Base-by-base conservation (phyloP, 306 rosid genomes). In the Quercus dentata region DNA sequence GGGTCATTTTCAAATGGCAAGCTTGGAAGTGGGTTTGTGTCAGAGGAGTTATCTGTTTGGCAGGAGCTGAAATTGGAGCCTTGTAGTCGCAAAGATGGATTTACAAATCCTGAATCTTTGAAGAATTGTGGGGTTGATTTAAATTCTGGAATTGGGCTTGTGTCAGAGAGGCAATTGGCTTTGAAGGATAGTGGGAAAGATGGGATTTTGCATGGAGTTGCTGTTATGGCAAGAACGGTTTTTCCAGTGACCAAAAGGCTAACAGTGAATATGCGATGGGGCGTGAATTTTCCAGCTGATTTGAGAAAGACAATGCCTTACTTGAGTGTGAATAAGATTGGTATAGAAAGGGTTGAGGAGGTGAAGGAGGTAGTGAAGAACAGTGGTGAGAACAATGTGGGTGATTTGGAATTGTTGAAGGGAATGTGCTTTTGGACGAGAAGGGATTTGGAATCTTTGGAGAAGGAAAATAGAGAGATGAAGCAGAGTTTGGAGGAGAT, bases 41-140 rank as follows among this genome's bases (percentile, higher is more conserved):
- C 72, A 3, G 84, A 74, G 15, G 90, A 64, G 3, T 84, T 87
- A 8, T 83, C 88, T 4, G 87, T 49, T 30, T 95, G 97, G 97
- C 91, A 91, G 83, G 93, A 91, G 70, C 19, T 92, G 83, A 92
- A 83, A 61, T 79, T 92, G 91, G 94, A 92, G 80, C 85, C 95
- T 63, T 78, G 13, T 33, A 81, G 84, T 4, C 73, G 68, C 25
- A 76, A 78, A 74, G 61, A 69, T 73, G 80, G 65, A 69, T 62
- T 51, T 59, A 4, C n/a, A 58, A 69, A 58, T n/a, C 59, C 52
- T 5, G 75, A 33, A 46, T 70, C 27, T 76, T 13, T 18, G 57
- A 83, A 74, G 25, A 67, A 70, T 17, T 25, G 8, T 54, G 71
- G 87, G 58, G 69, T 23, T 76, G 64, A 55, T 41, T 78, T 76